Evolutionary conservation across 306 rosid genomes (phyloP), one percentile per base, ranked within the genome.

Genomic region (Castanea sativa): DNA sequence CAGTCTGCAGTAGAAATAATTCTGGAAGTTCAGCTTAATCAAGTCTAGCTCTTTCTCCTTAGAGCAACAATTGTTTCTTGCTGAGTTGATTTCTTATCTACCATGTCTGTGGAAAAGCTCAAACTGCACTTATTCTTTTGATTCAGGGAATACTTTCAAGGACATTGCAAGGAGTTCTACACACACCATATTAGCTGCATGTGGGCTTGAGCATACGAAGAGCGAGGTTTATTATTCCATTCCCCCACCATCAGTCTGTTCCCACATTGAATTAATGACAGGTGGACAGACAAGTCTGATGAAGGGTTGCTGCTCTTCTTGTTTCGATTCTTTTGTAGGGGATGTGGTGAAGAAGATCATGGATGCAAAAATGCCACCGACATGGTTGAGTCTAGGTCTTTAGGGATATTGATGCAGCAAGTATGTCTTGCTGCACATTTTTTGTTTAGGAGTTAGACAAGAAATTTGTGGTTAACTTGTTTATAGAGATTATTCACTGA

Each of bases 281-380:
- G 91, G 89, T 30, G 89, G 88, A 60, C 86, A 51, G 72, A 79
- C 89, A 4, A 91, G 94, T 84, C 87, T 88, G 74, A 83, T 91
- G 71, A 83, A 84, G 30, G 96, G 94, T 59, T 86, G 90, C 79
- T 93, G 99, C 88, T 93, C 94, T 33, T 75, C 91, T 69, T 93
- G 99, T 86, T 96, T 93, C 67, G 92, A 89, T 86, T 85, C 88
- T 76, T 93, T 88, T 30, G 91, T 93, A 38, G 83, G 81, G 58
- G 89, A 85, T 2, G 92, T 90, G 74, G 96, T 91, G 85, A 87
- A 88, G 88, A 90, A 76, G 83, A 74, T 93, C 76, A 81, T 87
- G 84, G 95, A 90, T 64, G 53, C 86, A 23, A 87, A 57, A 85
- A 73, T 80, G 63, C 71, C 89, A 35, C 83, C 45, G 7, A 38